phyloP scores from a whole-genome alignment of 306 rosid genomes.

The Gastrolobium bilobum region DNA sequence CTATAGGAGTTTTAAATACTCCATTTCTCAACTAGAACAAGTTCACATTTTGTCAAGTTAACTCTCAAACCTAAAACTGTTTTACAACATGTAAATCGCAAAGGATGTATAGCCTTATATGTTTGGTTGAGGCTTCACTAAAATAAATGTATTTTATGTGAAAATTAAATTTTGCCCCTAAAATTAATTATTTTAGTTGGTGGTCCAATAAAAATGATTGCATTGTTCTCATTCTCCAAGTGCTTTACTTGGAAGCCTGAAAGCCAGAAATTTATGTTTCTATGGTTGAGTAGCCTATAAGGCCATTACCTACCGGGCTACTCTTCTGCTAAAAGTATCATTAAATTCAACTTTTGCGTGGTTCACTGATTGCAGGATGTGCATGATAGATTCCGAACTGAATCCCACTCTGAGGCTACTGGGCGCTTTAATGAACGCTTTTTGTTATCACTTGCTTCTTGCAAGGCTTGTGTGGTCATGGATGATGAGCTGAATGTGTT shows the following conservation, averaged over 20 bases:
- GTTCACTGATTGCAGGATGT: conserved; percentile 76
- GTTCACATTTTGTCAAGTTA: conserved; percentile 10
- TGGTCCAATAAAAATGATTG: conserved; percentile 25
- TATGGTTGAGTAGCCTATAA: background rate
- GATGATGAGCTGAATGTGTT: conserved; percentile 91
- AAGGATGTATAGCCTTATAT: conserved; percentile 4
- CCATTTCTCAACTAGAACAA: background rate
- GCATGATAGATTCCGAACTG: conserved; percentile 94
- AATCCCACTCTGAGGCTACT: conserved; percentile 83
- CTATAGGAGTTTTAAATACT: background rate
- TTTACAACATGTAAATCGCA: background rate
- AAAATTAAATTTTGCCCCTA: background rate
- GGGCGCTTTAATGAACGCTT: conserved; percentile 97
- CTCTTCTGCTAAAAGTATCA: conserved; percentile 23
- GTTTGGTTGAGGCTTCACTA: background rate
- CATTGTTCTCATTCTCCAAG: conserved; percentile 36
- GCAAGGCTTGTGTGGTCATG: conserved; percentile 90
- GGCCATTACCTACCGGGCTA: conserved; percentile 26
- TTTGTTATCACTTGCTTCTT: conserved; percentile 87
- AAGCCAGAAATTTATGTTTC: conserved; percentile 2
- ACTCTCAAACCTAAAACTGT: background rate
- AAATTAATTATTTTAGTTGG: conserved; percentile 11
- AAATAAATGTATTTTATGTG: conserved; percentile 22
- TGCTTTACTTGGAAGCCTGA: conserved; percentile 5
- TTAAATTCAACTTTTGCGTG: conserved; percentile 35